Base-by-base conservation (phyloP, 1,139 yeast species). In the Nadsonia starkeyi-henricii region DNA sequence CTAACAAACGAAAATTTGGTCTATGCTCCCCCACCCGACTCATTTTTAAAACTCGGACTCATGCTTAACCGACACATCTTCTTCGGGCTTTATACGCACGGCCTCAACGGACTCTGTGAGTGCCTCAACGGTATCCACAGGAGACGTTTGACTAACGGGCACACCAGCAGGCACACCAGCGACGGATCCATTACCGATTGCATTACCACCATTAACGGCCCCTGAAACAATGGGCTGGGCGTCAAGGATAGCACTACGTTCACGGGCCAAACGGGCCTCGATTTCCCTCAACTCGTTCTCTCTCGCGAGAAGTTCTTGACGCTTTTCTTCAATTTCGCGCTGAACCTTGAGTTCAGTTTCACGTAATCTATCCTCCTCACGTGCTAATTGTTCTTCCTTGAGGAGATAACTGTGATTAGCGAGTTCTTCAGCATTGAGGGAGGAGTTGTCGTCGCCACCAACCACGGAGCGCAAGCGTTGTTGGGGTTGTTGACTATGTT, bases 241-340 rank as follows among this genome's bases (percentile, higher is more conserved):
- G 4, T 33, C 39, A 7, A 33, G 12, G 12, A 33, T 43, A n/a
- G 48, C 52, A 7, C 47, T 41, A 33, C 60, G 45, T 37, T 57
- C 59, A 7, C 59, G 53, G 15, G 79, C 75, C 56, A 84, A 72
- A 57, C 91, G 71, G 57, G 79, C 83, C 61, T 86, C 95, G 57
- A 85, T 81, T 53, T 82, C 89, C 58, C 77, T 78, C 61, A 91
- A 75, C 63, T 91, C 97, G 57, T 81, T 78, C 66, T 91, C 98
- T 62, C 96, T 78, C 50, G 86, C 88, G 58, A 82, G 73, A 55
- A 91, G 74, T 64, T 86, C 95, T 59, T 81, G 79, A 57, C 94
- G 76, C 73, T 88, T 88, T 62, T 78, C 78, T 28, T 84, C 73
- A 65, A 91, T 74, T 63, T 89, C 97, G 60, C 83, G 84, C 64